These are phyloP conservation scores for Phytophthora melonis DNA, from an alignment of 352 stramenopile species.

Conservation along the genomic window DNA sequence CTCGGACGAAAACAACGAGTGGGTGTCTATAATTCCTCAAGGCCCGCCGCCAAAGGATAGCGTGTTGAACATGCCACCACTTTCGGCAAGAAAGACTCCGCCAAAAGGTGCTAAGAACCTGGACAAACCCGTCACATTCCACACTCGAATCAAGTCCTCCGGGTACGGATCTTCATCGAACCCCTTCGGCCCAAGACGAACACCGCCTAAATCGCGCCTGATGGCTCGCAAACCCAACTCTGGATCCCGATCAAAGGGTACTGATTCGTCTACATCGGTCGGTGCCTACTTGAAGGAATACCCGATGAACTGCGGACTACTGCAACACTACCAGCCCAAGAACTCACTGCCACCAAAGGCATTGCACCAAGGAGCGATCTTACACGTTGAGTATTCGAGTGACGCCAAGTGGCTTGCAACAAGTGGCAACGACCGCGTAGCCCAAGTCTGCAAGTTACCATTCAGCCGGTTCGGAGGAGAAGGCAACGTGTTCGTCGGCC, in stretches of 20 bases:
- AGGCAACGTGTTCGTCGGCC: constrained; percentile 72
- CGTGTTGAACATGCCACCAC: constrained; percentile 61
- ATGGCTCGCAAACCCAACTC: constrained; percentile 12
- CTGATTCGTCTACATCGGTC: constrained; percentile 39
- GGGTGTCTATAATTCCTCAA: constrained; percentile 62
- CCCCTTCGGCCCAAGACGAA: constrained; percentile 37
- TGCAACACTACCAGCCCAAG: constrained; percentile 71
- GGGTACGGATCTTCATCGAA: constrained; percentile 65
- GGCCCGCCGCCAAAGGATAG: constrained; percentile 56
- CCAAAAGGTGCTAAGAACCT: constrained; percentile 40
- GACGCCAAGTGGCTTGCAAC: constrained; percentile 81
- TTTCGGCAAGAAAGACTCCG: constrained; percentile 43
- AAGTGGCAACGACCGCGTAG: constrained; percentile 68
- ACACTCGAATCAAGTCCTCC: constrained; percentile 81
- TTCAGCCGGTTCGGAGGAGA: constrained; percentile 78
- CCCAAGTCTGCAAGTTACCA: constrained; percentile 71
- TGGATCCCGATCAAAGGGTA: constrained; percentile 19
- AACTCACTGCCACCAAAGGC: constrained; percentile 59
- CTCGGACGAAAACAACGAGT: constrained; percentile 19
- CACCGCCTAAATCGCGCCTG: constrained; percentile 27
- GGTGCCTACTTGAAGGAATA: constrained; percentile 77
- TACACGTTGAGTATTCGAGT: constrained; percentile 80
- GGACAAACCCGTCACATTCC: constrained; percentile 87
- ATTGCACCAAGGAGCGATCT: constrained; percentile 75
- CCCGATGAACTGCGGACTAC: constrained; percentile 58